A percentile compares a stretch with the other conserved stretches of the same genome.
phyloP scores from a whole-genome alignment of 306 rosid species.

The Begonia masoniana region DNA sequence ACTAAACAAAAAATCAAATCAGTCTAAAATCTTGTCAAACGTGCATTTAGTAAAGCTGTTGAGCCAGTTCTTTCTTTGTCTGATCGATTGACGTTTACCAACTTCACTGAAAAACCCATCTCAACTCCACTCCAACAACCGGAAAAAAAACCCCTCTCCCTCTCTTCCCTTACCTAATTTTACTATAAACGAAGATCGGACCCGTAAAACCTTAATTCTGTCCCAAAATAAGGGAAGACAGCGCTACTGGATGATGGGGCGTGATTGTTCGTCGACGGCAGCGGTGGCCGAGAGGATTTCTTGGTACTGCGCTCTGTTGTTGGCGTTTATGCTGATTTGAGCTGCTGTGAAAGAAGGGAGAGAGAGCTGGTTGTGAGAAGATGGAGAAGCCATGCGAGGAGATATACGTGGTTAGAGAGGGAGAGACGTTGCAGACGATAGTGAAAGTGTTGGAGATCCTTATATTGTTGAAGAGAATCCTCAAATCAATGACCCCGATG shows the following conservation, averaged over 20 bases:
- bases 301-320: slow-evolving; percentile 21
- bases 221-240: no score
- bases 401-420: slow-evolving; percentile 70
- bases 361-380: slow-evolving; percentile 8
- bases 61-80: slow-evolving; percentile 15
- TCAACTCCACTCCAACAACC: slow-evolving; percentile 33
- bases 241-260: slow-evolving; percentile 1
- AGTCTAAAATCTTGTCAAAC: neutral
- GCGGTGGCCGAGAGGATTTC: slow-evolving; percentile 22
- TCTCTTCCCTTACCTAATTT: no score
- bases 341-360: slow-evolving; percentile 31
- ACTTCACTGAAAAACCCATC: slow-evolving; percentile 17
- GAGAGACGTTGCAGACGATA: slow-evolving; percentile 66
- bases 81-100: slow-evolving; percentile 12
- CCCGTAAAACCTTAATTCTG: no score
- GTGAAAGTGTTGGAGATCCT: slow-evolving; percentile 71
- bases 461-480: slow-evolving; percentile 73
- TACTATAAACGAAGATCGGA: neutral
- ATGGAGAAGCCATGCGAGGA: slow-evolving; percentile 48
- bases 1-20: no score
- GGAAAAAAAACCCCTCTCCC: neutral
- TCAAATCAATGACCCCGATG: slow-evolving; percentile 69
- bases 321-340: slow-evolving; percentile 17
- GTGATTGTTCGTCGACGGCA: slow-evolving; percentile 9
- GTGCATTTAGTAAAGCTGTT: slow-evolving; percentile 17